Evolutionary conservation across 345 rosid genomes (phyloP).

Genomic region (Eucalyptus pauciflora): DNA sequence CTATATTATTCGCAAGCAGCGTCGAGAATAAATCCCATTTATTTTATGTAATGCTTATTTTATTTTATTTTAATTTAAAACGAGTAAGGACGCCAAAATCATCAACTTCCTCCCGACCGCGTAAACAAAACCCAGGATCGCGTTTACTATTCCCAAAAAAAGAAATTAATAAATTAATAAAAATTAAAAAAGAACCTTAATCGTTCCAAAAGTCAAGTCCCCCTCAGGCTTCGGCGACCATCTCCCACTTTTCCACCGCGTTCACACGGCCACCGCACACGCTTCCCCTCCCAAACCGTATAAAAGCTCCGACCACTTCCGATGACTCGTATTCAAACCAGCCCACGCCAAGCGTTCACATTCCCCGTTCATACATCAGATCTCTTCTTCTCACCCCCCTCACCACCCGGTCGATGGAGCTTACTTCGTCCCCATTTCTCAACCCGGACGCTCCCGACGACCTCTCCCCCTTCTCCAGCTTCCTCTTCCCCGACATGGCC

Average conservation of each 20-base stretch:
- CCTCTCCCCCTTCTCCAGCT: conserved; percentile 5
- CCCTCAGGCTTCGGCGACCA: conserved; percentile 12
- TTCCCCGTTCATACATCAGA: neutral
- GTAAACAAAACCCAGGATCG: neutral
- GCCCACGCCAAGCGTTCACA: conserved; percentile 14
- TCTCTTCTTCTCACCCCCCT: neutral
- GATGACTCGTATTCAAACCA: neutral
- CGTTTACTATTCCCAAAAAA: neutral
- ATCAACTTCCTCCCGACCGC: neutral
- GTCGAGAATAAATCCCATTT: neutral
- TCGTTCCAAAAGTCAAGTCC: conserved; percentile 29
- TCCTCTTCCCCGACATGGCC: conserved; percentile 18
- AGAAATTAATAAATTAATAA: too few relatives aligned
- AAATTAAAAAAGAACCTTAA: neutral
- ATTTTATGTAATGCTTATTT: fast-evolving
- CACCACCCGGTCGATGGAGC: conserved; percentile 24
- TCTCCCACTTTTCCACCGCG: conserved; percentile 9
- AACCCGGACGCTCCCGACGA: conserved; percentile 27
- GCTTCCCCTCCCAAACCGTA: conserved; percentile 15
- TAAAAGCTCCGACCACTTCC: neutral
- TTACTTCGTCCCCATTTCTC: conserved; percentile 50
- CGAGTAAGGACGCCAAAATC: neutral
- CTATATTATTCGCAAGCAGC: neutral
- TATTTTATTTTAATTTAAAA: neutral
- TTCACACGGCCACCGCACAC: conserved; percentile 43